Conservation (phyloP, 306 rosid genomes). For the Coriaria nepalensis region DNA sequence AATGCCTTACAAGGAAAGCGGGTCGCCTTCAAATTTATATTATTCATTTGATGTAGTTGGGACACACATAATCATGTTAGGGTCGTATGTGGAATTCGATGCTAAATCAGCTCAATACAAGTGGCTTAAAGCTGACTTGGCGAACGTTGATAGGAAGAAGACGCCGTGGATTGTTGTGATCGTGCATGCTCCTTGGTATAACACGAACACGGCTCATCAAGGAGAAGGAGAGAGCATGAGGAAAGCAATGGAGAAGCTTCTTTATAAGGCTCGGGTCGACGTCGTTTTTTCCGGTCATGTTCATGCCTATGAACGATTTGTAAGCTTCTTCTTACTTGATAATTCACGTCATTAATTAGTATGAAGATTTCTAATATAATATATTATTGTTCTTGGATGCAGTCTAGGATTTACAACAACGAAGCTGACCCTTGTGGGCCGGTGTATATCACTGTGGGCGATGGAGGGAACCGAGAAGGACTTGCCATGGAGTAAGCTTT, state of each 20-base stretch:
- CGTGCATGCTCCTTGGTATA: slow-evolving; percentile 77
- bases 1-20: slow-evolving; percentile 51
- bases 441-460: slow-evolving; percentile 44
- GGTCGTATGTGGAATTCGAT: slow-evolving; percentile 44
- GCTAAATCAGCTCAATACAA: slow-evolving; percentile 30
- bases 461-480: slow-evolving; percentile 76
- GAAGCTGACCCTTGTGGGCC: slow-evolving; percentile 54
- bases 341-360: not conserved
- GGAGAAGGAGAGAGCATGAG: slow-evolving; percentile 91
- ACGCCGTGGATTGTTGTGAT: slow-evolving; percentile 55
- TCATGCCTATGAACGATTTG: slow-evolving; percentile 79
- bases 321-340: slow-evolving; percentile 16
- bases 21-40: slow-evolving; percentile 49
- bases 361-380: not conserved
- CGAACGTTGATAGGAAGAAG: slow-evolving; percentile 26
- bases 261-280: slow-evolving; percentile 44
- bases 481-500: slow-evolving; percentile 41
- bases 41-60: slow-evolving; percentile 45
- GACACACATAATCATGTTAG: slow-evolving; percentile 50
- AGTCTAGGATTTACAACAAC: slow-evolving; percentile 49
- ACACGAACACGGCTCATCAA: slow-evolving; percentile 53
- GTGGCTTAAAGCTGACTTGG: slow-evolving; percentile 44
- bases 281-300: slow-evolving; percentile 24
- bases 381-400: not conserved
- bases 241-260: slow-evolving; percentile 38